Evolutionary conservation across 2,329 filamentous ascomycete genomes (phyloP), one percentile per base, ranked within the genome.

Genomic region (Botrytis elliptica): DNA sequence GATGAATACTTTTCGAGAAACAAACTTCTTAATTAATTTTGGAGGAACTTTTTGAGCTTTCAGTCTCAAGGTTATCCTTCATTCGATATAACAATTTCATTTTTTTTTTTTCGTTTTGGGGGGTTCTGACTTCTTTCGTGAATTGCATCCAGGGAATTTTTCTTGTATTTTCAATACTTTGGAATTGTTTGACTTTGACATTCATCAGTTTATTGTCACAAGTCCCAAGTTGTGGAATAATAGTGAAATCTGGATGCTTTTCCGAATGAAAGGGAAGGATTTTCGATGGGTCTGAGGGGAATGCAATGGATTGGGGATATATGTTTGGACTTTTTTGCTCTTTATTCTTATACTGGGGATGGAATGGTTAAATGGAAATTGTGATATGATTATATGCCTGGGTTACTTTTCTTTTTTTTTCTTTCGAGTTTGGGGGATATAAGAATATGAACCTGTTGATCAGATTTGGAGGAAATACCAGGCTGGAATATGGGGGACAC

Each of bases 1-100:
- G 78, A 80, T 73, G 78, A 80, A 71, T 71, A 74, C 62, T 60
- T 64, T 73, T 73, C 66, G 66, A 63, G 44, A 63, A 68, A 68
- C 42, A 33, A 55, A 62, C 44, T 73, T 69, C 65, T 64, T 57
- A 63, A 63, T 73, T 73, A 73, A 73, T 70, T 33, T 68, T 68
- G 71, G 55, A 38, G 66, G 42, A n/a, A 38, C 44, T 42, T 68
- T 68, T 40, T 29, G 46, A 42, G 46, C 46, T 59, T 63, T 70
- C 25, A 49, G 33, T 55, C 52, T 52, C 33, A 55, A 29, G 44
- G 65, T 52, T 57, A 16, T 42, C 40, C 65, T 70, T 57, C 44
- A 64, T 73, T 70, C 44, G 66, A 64, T 70, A 49, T 33, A 52
- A 22, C 63, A 52, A 60, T 68, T 46, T 40, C n/a, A 25, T 55